Evolutionary conservation across 257 asterid species (phyloP).

Genomic region (Verbascum thapsus): DNA sequence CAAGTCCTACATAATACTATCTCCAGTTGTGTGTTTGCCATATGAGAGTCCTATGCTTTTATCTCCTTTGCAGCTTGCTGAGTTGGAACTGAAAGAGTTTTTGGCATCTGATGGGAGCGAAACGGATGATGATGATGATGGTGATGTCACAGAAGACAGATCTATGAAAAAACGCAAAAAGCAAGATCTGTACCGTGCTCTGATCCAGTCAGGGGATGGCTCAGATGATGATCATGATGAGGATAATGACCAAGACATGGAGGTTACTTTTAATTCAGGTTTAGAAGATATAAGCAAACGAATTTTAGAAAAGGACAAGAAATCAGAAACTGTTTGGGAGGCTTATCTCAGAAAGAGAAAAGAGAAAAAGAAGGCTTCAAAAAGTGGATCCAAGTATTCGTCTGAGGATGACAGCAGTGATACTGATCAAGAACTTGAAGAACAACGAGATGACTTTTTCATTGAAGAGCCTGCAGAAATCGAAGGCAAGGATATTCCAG

Average conservation of each 20-base stretch:
- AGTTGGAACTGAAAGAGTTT: constrained; percentile 70
- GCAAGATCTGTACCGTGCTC: constrained; percentile 64
- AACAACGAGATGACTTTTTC: constrained; percentile 75
- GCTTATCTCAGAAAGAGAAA: constrained; percentile 62
- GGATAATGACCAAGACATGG: constrained; percentile 75
- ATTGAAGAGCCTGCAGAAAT: constrained; percentile 53
- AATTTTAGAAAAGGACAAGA: constrained; percentile 72
- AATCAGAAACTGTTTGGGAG: constrained; percentile 91
- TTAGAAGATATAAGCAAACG: constrained; percentile 88
- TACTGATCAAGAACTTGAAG: constrained; percentile 49
- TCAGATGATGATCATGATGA: constrained; percentile 58
- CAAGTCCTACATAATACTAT: background rate
- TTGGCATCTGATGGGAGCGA: constrained; percentile 89
- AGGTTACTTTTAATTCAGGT: constrained; percentile 80
- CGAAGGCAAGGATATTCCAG: constrained; percentile 32
- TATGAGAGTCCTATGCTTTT: constrained; percentile 14
- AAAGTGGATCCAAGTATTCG: constrained; percentile 57
- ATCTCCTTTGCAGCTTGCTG: constrained; percentile 61
- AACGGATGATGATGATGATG: constrained; percentile 53
- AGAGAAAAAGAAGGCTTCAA: constrained; percentile 73
- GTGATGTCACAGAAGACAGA: constrained; percentile 42
- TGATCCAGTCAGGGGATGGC: constrained; percentile 65
- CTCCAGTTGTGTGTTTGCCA: constrained; percentile 7
- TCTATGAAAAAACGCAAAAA: constrained; percentile 47
- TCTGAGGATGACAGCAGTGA: constrained; percentile 70